Conservation (phyloP, 1,284 basidiomycete species). For the Moesziomyces antarcticus region DNA sequence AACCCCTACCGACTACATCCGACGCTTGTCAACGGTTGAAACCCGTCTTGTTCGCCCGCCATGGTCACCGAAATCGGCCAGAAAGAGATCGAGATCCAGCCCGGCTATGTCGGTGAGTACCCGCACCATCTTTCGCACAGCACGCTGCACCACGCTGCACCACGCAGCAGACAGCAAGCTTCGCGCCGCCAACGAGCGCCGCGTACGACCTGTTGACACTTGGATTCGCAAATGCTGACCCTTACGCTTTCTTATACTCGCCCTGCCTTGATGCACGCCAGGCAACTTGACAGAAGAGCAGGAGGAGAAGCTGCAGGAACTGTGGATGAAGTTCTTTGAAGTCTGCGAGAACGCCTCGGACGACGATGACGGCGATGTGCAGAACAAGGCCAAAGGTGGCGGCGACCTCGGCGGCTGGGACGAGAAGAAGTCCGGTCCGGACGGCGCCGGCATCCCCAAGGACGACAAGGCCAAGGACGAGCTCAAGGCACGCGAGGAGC, state of each 20-base stretch:
- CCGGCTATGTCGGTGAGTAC: constrained; percentile 50
- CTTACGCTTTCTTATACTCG: background rate
- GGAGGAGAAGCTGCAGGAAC: constrained; percentile 60
- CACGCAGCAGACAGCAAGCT: too few relatives aligned
- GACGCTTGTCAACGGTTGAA: background rate
- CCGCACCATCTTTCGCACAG: too few relatives aligned
- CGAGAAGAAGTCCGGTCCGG: constrained; percentile 43
- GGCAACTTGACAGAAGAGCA: constrained; percentile 67
- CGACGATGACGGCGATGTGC: constrained; percentile 19
- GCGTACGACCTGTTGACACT: too few relatives aligned
- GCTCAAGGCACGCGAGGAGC: constrained; percentile 65
- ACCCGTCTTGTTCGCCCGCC: background rate
- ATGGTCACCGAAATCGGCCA: constrained; percentile 51
- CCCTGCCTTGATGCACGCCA: constrained; percentile 1
- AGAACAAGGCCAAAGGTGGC: constrained; percentile 15
- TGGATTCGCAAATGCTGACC: constrained; percentile 1
- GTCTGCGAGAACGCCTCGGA: constrained; percentile 47
- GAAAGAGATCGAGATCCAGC: constrained; percentile 47
- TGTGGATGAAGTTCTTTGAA: constrained; percentile 64
- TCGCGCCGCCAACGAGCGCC: too few relatives aligned
- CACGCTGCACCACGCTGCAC: too few relatives aligned
- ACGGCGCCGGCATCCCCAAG: constrained; percentile 62
- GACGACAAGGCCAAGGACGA: constrained; percentile 65
- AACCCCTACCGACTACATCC: background rate
- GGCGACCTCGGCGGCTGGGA: constrained; percentile 42